A percentile compares a stretch with the other conserved stretches of the same genome.
These are phyloP conservation scores for Corymbia maculata DNA, from an alignment of 345 rosid genomes.

Conservation along the genomic window DNA sequence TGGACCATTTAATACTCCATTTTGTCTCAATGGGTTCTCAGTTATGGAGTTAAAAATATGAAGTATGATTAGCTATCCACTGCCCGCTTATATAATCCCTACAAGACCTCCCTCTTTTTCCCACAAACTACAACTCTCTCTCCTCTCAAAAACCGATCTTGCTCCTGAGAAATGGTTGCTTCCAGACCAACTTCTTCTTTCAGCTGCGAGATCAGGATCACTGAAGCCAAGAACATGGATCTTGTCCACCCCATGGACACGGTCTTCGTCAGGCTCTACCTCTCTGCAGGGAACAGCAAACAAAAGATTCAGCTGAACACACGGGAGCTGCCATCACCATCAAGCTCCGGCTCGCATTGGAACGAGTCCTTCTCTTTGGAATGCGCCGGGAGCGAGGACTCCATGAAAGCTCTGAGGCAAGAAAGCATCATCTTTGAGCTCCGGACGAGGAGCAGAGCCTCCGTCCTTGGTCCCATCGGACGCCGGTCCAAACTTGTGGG, in stretches of 20 bases:
- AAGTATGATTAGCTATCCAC: neutral
- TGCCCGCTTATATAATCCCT: neutral
- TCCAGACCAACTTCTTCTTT: slow-evolving; percentile 14
- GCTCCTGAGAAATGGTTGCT: neutral
- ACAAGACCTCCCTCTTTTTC: neutral
- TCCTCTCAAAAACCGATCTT: neutral
- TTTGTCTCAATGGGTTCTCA: neutral
- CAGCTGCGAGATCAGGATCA: slow-evolving; percentile 44
- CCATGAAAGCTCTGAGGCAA: slow-evolving; percentile 31
- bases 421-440: slow-evolving; percentile 52
- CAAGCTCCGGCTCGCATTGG: slow-evolving; percentile 22
- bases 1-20: neutral
- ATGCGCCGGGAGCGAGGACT: slow-evolving; percentile 44
- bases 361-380: slow-evolving; percentile 51
- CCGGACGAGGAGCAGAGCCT: slow-evolving; percentile 24
- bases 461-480: slow-evolving; percentile 9
- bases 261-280: slow-evolving; percentile 61
- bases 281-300: slow-evolving; percentile 34
- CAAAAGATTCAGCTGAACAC: slow-evolving; percentile 45
- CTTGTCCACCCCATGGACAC: slow-evolving; percentile 15
- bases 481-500: slow-evolving; percentile 48
- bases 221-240: slow-evolving; percentile 60
- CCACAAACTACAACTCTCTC: neutral
- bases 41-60: neutral
- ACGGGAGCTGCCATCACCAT: slow-evolving; percentile 23